These are phyloP conservation scores for Epichloe aotearoae DNA, from an alignment of 2,329 filamentous ascomycete genomes.

Conservation along the genomic window DNA sequence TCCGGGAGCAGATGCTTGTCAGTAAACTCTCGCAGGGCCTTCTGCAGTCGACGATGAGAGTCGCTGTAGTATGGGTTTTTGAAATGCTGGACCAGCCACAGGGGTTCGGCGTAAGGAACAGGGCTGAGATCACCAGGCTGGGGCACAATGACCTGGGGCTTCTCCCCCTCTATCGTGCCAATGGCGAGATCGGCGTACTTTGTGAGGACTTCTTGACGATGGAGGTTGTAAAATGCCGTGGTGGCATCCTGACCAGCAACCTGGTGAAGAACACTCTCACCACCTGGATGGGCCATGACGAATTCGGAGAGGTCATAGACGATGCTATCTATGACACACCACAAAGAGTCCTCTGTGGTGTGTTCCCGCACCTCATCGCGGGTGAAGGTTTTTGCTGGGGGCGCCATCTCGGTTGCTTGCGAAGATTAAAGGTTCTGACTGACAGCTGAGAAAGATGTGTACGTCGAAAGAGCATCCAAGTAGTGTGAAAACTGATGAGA, in stretches of 20 bases:
- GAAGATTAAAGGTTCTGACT: neutral
- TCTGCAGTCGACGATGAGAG: slow-evolving; percentile 54
- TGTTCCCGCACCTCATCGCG: slow-evolving; percentile 60
- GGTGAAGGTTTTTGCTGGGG: slow-evolving; percentile 38
- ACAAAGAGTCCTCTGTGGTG: slow-evolving; percentile 61
- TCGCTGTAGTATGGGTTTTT: slow-evolving; percentile 71
- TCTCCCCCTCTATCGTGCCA: slow-evolving; percentile 63
- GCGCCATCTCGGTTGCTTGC: slow-evolving; percentile 16
- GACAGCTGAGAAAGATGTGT: neutral
- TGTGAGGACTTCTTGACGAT: slow-evolving; percentile 75
- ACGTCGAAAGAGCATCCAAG: neutral
- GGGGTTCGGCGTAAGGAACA: slow-evolving; percentile 74
- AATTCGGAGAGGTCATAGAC: slow-evolving; percentile 84
- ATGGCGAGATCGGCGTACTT: slow-evolving; percentile 67
- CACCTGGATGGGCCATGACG: slow-evolving; percentile 72
- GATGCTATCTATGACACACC: slow-evolving; percentile 76
- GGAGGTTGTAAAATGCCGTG: slow-evolving; percentile 77
- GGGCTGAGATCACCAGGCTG: slow-evolving; percentile 57
- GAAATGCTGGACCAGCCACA: slow-evolving; percentile 69
- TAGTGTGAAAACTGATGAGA: neutral
- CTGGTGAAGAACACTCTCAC: slow-evolving; percentile 65
- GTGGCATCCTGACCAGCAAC: slow-evolving; percentile 75
- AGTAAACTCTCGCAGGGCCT: slow-evolving; percentile 58
- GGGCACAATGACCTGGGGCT: slow-evolving; percentile 56
- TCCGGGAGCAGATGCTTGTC: slow-evolving; percentile 60